These are phyloP conservation scores for Eucalyptus tenuipes DNA, from an alignment of 345 rosid genomes.

Conservation along the genomic window DNA sequence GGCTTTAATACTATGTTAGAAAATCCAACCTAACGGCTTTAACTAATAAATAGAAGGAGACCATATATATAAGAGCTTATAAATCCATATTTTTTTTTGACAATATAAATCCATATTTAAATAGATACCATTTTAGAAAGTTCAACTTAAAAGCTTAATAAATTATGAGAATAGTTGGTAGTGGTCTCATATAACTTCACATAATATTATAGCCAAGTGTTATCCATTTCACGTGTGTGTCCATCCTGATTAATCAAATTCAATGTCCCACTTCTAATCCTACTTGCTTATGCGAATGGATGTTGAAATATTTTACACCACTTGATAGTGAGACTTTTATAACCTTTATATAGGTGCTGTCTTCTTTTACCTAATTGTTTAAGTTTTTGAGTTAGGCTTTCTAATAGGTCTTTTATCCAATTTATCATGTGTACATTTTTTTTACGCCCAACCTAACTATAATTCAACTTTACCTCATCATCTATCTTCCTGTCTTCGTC, in stretches of 20 bases:
- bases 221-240: not conserved
- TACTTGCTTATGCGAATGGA: not conserved
- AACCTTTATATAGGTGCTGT: not conserved
- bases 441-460: not conserved
- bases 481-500: not conserved
- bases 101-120: not conserved
- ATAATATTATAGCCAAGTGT: not conserved
- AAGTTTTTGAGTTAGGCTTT: not conserved
- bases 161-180: not conserved
- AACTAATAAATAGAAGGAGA: not conserved
- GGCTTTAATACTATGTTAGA: not conserved
- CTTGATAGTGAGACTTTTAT: not conserved
- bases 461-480: not conserved
- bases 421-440: not conserved
- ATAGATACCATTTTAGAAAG: not conserved
- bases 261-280: not conserved
- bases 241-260: not conserved
- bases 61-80: not conserved
- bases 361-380: not conserved
- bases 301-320: not conserved
- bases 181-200: not conserved
- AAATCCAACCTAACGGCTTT: fast-evolving
- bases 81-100: not conserved
- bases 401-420: not conserved
- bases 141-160: not conserved